These are phyloP conservation scores for Magnolia kwangsiensis DNA, from an alignment of 164 flowering plant genomes.

Conservation along the genomic window DNA sequence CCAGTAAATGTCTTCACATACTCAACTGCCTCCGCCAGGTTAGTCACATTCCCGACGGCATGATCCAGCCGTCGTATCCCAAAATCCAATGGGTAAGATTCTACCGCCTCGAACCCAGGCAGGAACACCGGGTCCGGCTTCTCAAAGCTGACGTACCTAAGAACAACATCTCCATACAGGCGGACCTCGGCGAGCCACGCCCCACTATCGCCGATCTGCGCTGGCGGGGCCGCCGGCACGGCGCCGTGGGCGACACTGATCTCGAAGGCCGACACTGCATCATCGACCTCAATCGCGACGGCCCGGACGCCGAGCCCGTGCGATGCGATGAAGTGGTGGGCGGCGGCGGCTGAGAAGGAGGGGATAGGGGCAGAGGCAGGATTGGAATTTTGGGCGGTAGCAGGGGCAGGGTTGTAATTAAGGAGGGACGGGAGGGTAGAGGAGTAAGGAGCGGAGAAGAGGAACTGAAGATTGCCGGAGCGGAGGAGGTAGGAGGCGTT, in stretches of 20 bases:
- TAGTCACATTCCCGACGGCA: conserved; percentile 77
- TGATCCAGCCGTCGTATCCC: conserved; percentile 78
- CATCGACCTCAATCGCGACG: conserved; percentile 58
- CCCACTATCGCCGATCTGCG: conserved; percentile 18
- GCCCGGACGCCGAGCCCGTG: conserved; percentile 88
- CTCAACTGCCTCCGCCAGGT: conserved; percentile 48
- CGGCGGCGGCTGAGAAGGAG: conserved; percentile 40
- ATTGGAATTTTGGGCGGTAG: conserved; percentile 20
- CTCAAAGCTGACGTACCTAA: conserved; percentile 53
- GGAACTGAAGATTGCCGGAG: conserved; percentile 59
- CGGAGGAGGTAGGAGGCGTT: conserved; percentile 83
- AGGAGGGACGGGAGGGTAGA: conserved; percentile 31
- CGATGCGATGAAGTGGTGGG: conserved; percentile 41
- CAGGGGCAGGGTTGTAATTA: conserved; percentile 24
- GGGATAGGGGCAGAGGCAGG: conserved; percentile 54
- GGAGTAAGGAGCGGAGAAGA: conserved; percentile 88
- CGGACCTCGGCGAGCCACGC: conserved; percentile 46
- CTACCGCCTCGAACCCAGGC: conserved; percentile 57
- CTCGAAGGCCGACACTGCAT: conserved; percentile 50
- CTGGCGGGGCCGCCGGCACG: conserved; percentile 26
- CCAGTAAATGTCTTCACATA: conserved; percentile 70
- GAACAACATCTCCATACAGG: conserved; percentile 73
- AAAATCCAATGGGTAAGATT: conserved; percentile 44
- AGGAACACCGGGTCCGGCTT: conserved; percentile 29
- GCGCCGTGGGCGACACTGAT: conserved; percentile 61